Percentiles rank a stretch among this genome's conserved stretches.
These are phyloP conservation scores for Cladosporium halotolerans DNA, from an alignment of 2,329 filamentous ascomycete species.

Conservation along the genomic window DNA sequence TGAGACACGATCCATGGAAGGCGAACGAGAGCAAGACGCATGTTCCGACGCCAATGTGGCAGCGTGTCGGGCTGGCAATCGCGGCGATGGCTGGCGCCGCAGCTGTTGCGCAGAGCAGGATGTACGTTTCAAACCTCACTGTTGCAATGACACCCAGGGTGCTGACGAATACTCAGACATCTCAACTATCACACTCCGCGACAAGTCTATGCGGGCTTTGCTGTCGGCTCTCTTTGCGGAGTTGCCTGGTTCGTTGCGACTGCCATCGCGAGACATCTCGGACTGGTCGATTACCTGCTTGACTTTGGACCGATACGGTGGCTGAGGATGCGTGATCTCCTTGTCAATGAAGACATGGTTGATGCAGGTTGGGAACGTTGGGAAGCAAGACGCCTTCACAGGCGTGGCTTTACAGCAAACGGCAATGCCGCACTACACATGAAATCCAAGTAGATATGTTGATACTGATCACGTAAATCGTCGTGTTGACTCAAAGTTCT, in stretches of 20 bases:
- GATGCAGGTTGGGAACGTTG: conserved; percentile 94
- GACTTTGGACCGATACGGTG: conserved; percentile 58
- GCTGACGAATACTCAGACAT: background rate
- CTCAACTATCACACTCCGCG: conserved; percentile 84
- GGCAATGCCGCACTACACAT: background rate
- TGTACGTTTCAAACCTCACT: conserved; percentile 51
- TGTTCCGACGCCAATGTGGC: conserved; percentile 53
- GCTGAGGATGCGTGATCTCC: conserved; percentile 72
- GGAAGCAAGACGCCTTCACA: conserved; percentile 43
- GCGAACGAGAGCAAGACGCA: conserved; percentile 28
- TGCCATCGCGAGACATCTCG: conserved; percentile 56
- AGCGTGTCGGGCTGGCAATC: conserved; percentile 52
- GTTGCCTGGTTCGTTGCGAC: conserved; percentile 73
- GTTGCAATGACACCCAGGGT: background rate
- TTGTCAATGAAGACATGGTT: conserved; percentile 79
- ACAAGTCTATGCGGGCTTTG: conserved; percentile 77
- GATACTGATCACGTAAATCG: too few relatives aligned
- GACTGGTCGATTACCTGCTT: conserved; percentile 66
- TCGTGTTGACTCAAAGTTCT: background rate
- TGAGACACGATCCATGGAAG: conserved; percentile 60
- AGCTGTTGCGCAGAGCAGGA: conserved; percentile 67
- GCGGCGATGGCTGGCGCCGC: conserved; percentile 36
- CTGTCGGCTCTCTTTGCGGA: conserved; percentile 65
- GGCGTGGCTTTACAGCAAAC: background rate
- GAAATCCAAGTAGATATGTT: conserved; percentile 1